Evolutionary conservation across 2,329 filamentous ascomycete genomes (phyloP).

Genomic region (Aspergillus clavatus): DNA sequence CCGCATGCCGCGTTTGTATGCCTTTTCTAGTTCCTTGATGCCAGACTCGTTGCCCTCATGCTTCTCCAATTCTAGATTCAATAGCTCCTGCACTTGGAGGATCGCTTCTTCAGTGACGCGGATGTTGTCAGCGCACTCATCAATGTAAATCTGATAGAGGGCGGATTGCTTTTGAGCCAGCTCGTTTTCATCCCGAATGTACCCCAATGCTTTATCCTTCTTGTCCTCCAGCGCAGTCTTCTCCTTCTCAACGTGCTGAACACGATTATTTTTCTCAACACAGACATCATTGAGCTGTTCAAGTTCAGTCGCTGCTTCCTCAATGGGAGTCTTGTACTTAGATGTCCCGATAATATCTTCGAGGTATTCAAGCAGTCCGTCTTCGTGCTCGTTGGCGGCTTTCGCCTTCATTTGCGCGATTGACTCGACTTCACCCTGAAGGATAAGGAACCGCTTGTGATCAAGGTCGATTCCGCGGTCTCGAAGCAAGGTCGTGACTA

Average conservation of each 20-base stretch:
- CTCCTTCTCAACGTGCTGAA: conserved; percentile 97
- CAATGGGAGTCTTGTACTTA: conserved; percentile 95
- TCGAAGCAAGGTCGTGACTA: conserved; percentile 79
- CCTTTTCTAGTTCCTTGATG: conserved; percentile 83
- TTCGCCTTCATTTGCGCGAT: conserved; percentile 99
- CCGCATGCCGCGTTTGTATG: conserved; percentile 75
- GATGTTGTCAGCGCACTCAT: conserved; percentile 84
- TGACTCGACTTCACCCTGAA: conserved; percentile 96
- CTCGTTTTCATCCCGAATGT: conserved; percentile 89
- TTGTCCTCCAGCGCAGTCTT: conserved; percentile 90
- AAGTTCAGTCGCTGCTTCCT: conserved; percentile 84
- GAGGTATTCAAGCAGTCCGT: conserved; percentile 90
- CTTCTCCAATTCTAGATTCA: conserved; percentile 84
- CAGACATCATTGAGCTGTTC: conserved; percentile 93
- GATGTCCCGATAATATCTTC: conserved; percentile 99
- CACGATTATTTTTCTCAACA: conserved; percentile 87
- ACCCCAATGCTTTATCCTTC: conserved; percentile 89
- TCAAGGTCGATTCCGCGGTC: conserved; percentile 91
- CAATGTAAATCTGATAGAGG: conserved; percentile 85
- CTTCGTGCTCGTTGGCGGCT: conserved; percentile 89
- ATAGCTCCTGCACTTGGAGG: conserved; percentile 78
- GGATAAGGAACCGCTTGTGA: conserved; percentile 94
- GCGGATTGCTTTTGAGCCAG: conserved; percentile 82
- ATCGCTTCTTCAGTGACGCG: conserved; percentile 85
- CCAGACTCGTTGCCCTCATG: conserved; percentile 84